Conservation (phyloP, 805 yeast species). For the Lipomyces anomalus region DNA sequence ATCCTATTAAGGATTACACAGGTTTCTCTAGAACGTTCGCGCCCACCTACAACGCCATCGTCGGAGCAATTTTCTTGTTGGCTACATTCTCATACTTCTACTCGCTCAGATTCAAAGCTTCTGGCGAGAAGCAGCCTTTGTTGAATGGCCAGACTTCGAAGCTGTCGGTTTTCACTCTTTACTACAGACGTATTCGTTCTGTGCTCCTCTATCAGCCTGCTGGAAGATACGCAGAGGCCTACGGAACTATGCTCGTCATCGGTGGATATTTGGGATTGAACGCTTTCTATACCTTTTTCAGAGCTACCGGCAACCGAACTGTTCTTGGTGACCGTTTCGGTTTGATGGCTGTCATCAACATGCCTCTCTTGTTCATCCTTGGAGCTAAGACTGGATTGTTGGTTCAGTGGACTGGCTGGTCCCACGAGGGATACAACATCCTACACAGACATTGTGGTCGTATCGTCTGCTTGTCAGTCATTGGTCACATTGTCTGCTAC, state of each 20-base stretch:
- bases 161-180: constrained; percentile 10
- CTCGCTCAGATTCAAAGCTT: constrained; percentile 19
- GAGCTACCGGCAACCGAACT: constrained; percentile 22
- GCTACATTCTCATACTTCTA: constrained; percentile 19
- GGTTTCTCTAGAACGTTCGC: constrained; percentile 22
- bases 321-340: constrained; percentile 25
- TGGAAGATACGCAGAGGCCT: constrained; percentile 23
- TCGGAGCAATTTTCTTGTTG: constrained; percentile 17
- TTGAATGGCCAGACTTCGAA: constrained; percentile 11
- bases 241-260: constrained; percentile 23
- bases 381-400: constrained; percentile 25
- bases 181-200: constrained; percentile 22
- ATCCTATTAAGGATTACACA: constrained; percentile 23
- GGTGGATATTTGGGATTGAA: constrained; percentile 22
- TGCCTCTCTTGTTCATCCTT: constrained; percentile 24
- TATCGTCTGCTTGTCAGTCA: constrained; percentile 21
- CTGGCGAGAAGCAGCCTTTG: constrained; percentile 25
- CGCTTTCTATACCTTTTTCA: constrained; percentile 18
- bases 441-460: constrained; percentile 25
- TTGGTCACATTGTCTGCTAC: constrained; percentile 22
- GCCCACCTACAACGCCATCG: constrained; percentile 22
- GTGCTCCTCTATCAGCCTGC: constrained; percentile 23
- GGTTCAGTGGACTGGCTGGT: constrained; percentile 26
- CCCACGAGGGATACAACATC: constrained; percentile 25
- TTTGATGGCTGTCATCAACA: constrained; percentile 21